phyloP scores from a whole-genome alignment of 306 rosid genomes.

The Delonix regia region DNA sequence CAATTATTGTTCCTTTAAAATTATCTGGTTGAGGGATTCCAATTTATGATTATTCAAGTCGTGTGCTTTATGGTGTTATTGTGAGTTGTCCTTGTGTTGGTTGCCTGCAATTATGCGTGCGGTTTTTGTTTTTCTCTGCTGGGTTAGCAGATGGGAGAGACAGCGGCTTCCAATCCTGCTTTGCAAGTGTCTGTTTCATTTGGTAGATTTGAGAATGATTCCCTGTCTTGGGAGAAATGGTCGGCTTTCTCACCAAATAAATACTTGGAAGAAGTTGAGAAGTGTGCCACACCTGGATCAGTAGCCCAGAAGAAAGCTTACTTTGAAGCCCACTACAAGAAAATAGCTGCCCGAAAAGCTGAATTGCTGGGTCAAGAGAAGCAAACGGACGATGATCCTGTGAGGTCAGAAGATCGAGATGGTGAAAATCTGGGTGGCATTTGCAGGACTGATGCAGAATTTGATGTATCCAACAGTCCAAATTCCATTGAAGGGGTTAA shows the following conservation, averaged over 20 bases:
- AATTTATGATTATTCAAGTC: slow-evolving; percentile 2
- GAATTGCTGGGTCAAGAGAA: slow-evolving; percentile 62
- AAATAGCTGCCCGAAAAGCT: slow-evolving; percentile 69
- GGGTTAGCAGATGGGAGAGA: slow-evolving; percentile 64
- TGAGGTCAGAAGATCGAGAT: slow-evolving; percentile 37
- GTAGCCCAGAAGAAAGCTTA: slow-evolving; percentile 86
- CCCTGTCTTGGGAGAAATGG: slow-evolving; percentile 90
- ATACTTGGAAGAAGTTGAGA: slow-evolving; percentile 90
- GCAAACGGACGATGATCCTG: slow-evolving; percentile 43
- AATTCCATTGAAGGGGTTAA: slow-evolving; percentile 37
- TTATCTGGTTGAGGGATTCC: slow-evolving; percentile 20
- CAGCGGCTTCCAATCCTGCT: slow-evolving; percentile 46
- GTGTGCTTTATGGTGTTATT: slow-evolving; percentile 26
- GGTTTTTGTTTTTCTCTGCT: slow-evolving; percentile 33
- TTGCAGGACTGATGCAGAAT: slow-evolving; percentile 36
- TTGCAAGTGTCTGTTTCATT: slow-evolving; percentile 81
- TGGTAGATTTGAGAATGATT: slow-evolving; percentile 79
- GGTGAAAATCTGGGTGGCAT: slow-evolving; percentile 45
- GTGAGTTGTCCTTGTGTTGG: slow-evolving; percentile 36
- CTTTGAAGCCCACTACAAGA: slow-evolving; percentile 90
- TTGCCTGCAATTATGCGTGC: slow-evolving; percentile 27
- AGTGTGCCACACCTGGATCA: slow-evolving; percentile 86
- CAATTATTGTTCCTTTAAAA: slow-evolving; percentile 10
- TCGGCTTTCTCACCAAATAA: slow-evolving; percentile 82
- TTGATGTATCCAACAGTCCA: slow-evolving; percentile 34